A percentile compares a stretch with the other conserved stretches of the same genome.
These are phyloP conservation scores for Backusella morwellensis DNA, from an alignment of 192 early-diverging fungal genomes.

Conservation along the genomic window DNA sequence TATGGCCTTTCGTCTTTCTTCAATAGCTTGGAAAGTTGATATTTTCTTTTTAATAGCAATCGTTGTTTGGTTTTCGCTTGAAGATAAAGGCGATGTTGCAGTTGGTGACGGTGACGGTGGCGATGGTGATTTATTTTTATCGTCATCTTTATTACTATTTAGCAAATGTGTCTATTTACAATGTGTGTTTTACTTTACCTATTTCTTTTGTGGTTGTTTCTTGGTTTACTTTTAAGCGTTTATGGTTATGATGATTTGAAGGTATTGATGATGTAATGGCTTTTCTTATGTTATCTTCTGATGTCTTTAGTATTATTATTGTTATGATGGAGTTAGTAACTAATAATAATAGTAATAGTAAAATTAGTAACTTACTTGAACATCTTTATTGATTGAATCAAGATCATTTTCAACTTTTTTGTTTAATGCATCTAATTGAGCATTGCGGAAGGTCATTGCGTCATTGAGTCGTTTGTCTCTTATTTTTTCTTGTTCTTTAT, in stretches of 20 bases:
- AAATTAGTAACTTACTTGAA: background rate
- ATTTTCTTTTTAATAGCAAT: background rate
- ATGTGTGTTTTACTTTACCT: background rate
- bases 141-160: background rate
- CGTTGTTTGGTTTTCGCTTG: background rate
- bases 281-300: conserved; percentile 1
- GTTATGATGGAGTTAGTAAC: background rate
- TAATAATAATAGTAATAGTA: background rate
- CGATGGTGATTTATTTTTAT: background rate
- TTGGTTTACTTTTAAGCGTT: background rate
- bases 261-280: background rate
- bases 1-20: background rate
- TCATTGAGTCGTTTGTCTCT: background rate
- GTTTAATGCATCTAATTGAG: conserved; percentile 2
- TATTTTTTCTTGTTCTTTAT: conserved; percentile 3
- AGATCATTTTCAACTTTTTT: background rate
- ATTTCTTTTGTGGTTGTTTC: background rate
- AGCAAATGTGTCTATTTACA: background rate
- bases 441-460: background rate
- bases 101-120: background rate
- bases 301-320: background rate
- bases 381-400: background rate
- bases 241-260: background rate
- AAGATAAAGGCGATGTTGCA: background rate
- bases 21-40: background rate